Percentiles rank a stretch among this genome's conserved stretches.
Conservation (phyloP, 2,329 filamentous ascomycete genomes). For the Xylariaceae sp. region DNA sequence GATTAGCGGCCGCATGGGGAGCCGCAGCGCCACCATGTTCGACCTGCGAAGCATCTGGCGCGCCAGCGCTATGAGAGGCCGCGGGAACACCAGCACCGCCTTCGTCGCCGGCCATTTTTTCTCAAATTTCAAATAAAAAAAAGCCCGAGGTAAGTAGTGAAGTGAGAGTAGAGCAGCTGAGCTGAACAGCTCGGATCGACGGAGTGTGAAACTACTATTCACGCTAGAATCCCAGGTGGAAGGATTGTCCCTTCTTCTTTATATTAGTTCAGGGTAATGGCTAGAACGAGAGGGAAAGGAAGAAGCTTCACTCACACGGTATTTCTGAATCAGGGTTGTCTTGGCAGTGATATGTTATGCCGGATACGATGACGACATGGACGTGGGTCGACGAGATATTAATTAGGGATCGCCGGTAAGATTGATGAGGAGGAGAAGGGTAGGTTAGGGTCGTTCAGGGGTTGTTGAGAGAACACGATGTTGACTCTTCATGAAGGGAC, state of each 20-base stretch:
- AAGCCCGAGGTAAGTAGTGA: no score
- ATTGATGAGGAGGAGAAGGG: neutral
- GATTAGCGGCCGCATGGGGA: constrained; percentile 13
- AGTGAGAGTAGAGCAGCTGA: no score
- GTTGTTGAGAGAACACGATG: neutral
- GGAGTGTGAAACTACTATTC: no score
- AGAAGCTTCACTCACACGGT: no score
- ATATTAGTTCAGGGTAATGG: no score
- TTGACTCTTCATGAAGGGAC: neutral
- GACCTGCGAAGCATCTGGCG: constrained; percentile 4
- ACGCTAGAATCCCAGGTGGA: no score
- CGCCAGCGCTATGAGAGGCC: constrained; percentile 4
- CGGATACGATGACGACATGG: no score
- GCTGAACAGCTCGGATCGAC: no score
- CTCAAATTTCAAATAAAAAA: neutral
- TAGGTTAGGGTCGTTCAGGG: neutral
- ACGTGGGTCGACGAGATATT: neutral
- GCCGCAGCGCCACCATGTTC: constrained; percentile 12
- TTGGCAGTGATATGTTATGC: no score
- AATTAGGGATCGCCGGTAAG: neutral
- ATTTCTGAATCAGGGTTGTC: no score
- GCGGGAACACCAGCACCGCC: constrained; percentile 8
- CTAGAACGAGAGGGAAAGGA: no score
- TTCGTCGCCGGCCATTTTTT: constrained; percentile 25
- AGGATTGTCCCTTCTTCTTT: no score